Percentiles rank a stretch among this genome's conserved stretches.
Conservation (phyloP, 2,329 filamentous ascomycete genomes). For the Hypoxylon sp. region DNA sequence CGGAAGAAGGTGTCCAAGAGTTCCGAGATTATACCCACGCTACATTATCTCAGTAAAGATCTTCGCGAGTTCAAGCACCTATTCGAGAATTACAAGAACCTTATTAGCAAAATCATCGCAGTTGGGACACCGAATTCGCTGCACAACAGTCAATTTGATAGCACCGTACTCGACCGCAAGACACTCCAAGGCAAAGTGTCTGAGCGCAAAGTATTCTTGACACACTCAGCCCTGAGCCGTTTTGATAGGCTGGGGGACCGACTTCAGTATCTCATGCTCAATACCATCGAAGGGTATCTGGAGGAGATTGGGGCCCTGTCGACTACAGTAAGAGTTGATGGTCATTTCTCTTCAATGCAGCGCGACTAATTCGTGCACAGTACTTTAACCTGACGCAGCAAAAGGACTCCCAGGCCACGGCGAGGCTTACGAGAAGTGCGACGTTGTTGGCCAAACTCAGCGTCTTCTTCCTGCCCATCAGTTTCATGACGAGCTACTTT, state of each 20-base stretch:
- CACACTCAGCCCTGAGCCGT: conserved; percentile 63
- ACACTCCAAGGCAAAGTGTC: too few relatives aligned
- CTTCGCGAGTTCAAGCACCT: conserved; percentile 70
- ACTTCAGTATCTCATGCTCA: conserved; percentile 70
- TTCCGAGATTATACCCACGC: conserved; percentile 65
- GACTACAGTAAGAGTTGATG: conserved; percentile 65
- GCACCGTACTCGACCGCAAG: too few relatives aligned
- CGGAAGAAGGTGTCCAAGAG: conserved; percentile 55
- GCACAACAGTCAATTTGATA: conserved; percentile 16
- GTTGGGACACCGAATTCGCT: conserved; percentile 49
- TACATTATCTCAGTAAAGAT: conserved; percentile 71
- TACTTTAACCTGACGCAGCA: conserved; percentile 84
- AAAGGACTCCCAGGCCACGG: conserved; percentile 78
- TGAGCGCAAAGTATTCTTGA: conserved; percentile 48
- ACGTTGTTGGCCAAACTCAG: conserved; percentile 79
- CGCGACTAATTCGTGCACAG: conserved; percentile 52
- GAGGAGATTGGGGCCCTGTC: conserved; percentile 78
- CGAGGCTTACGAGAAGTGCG: conserved; percentile 77
- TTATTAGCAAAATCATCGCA: conserved; percentile 68
- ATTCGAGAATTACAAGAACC: conserved; percentile 69
- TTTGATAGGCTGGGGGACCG: conserved; percentile 71
- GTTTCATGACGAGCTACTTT: conserved; percentile 80
- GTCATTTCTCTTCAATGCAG: background rate
- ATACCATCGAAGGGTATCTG: conserved; percentile 71
- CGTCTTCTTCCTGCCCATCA: conserved; percentile 80